phyloP scores from a whole-genome alignment of 1,284 basidiomycete genomes.

The Mycena citricolor region DNA sequence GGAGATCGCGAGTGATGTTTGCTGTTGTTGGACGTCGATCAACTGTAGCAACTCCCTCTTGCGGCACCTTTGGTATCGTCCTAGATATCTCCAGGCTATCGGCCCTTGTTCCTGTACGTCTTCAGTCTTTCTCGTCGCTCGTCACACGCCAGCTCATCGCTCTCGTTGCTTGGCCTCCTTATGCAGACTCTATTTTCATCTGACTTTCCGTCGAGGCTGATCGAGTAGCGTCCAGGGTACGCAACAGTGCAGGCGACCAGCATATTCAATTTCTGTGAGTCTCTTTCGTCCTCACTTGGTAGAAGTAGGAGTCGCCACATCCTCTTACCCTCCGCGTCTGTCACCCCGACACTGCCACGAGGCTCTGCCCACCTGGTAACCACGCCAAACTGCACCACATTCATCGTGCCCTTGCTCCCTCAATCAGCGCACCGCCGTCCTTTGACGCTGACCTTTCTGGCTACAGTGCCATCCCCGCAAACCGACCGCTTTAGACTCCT shows the following conservation, averaged over 20 bases:
- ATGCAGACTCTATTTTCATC: conserved; percentile 27
- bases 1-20: conserved; percentile 7
- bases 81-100: conserved; percentile 4
- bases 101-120: conserved; percentile 26
- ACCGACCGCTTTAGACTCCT: conserved; percentile 28
- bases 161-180: neutral
- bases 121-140: conserved; percentile 1
- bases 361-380: conserved; percentile 27
- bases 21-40: conserved; percentile 9
- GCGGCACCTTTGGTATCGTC: conserved; percentile 16
- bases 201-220: conserved; percentile 27
- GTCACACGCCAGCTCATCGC: neutral
- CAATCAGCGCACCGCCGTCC: neutral
- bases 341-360: conserved; percentile 35
- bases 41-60: conserved; percentile 16
- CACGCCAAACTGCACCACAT: conserved; percentile 10
- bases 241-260: conserved; percentile 17
- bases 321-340: conserved; percentile 13
- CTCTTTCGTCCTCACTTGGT: neutral
- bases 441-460: conserved; percentile 22
- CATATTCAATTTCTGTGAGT: conserved; percentile 30
- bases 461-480: conserved; percentile 25
- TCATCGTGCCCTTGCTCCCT: neutral
- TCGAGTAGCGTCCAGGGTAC: conserved; percentile 28
- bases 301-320: conserved; percentile 9